Evolutionary conservation across 805 yeast genomes (phyloP).

Genomic region (Cyberlindnera euphorbiae): DNA sequence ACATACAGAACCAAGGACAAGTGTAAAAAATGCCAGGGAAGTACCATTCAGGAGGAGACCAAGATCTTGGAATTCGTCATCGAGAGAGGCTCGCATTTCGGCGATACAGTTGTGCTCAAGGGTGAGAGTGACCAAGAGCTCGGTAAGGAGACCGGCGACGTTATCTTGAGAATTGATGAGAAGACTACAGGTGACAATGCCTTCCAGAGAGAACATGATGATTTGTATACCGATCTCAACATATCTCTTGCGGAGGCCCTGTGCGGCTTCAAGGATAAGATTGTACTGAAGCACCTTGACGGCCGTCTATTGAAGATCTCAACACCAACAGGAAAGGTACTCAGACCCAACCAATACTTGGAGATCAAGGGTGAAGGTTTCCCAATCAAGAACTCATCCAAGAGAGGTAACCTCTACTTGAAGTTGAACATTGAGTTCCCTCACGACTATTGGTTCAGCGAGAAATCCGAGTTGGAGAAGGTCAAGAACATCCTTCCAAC

Average conservation of each 20-base stretch:
- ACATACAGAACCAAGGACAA: constrained; percentile 57
- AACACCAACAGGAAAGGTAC: constrained; percentile 73
- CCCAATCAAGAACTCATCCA: constrained; percentile 46
- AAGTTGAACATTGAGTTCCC: constrained; percentile 78
- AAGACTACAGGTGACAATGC: constrained; percentile 16
- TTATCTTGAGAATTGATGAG: constrained; percentile 56
- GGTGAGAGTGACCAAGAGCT: constrained; percentile 77
- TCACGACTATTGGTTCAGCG: constrained; percentile 77
- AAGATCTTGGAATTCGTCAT: constrained; percentile 75
- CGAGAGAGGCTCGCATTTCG: constrained; percentile 61
- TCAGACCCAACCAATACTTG: constrained; percentile 70
- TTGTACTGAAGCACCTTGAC: constrained; percentile 70
- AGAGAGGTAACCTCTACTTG: constrained; percentile 67
- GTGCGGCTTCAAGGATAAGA: constrained; percentile 68
- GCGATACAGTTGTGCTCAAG: constrained; percentile 54
- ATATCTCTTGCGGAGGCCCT: constrained; percentile 77
- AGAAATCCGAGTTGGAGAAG: constrained; percentile 55
- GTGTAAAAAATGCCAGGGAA: constrained; percentile 76
- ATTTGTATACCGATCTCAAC: constrained; percentile 53
- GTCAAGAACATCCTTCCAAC: constrained; percentile 53
- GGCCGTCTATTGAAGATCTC: constrained; percentile 64
- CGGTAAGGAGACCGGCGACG: constrained; percentile 74
- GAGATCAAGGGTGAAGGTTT: constrained; percentile 74
- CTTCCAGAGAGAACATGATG: constrained; percentile 56
- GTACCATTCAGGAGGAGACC: constrained; percentile 54